Conservation (phyloP, 176 grass and related monocot genomes). For the Aegilops speltoides region DNA sequence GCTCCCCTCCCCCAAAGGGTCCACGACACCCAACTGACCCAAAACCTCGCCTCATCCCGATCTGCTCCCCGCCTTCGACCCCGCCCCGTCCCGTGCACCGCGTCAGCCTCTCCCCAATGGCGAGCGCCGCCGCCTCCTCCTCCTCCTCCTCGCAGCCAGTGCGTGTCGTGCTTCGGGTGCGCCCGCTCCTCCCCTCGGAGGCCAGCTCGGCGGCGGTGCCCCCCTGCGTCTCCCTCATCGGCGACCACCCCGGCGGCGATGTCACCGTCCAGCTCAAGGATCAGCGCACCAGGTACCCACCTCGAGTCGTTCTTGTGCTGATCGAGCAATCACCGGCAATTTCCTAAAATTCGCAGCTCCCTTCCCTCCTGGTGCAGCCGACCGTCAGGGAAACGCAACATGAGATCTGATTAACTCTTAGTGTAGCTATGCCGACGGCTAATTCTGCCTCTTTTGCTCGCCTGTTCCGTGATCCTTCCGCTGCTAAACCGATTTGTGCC, state of each 20-base stretch:
- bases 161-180: conserved; percentile 81
- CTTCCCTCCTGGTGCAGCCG: background rate
- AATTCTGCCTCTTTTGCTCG: background rate
- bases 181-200: conserved; percentile 75
- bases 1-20: background rate
- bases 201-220: background rate
- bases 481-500: background rate
- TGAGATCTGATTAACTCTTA: background rate
- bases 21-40: background rate
- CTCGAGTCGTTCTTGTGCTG: background rate
- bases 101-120: conserved; percentile 32
- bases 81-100: background rate
- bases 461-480: background rate
- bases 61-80: background rate
- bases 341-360: background rate
- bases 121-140: background rate
- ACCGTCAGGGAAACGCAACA: background rate
- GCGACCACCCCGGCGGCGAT: conserved; percentile 30
- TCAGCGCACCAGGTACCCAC: conserved; percentile 64
- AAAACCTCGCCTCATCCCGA: background rate
- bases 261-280: conserved; percentile 78
- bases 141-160: conserved; percentile 44
- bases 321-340: background rate
- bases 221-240: conserved; percentile 65
- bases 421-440: background rate